phyloP scores from a whole-genome alignment of 2,329 filamentous ascomycete genomes.

The Calonectria honghensis region DNA sequence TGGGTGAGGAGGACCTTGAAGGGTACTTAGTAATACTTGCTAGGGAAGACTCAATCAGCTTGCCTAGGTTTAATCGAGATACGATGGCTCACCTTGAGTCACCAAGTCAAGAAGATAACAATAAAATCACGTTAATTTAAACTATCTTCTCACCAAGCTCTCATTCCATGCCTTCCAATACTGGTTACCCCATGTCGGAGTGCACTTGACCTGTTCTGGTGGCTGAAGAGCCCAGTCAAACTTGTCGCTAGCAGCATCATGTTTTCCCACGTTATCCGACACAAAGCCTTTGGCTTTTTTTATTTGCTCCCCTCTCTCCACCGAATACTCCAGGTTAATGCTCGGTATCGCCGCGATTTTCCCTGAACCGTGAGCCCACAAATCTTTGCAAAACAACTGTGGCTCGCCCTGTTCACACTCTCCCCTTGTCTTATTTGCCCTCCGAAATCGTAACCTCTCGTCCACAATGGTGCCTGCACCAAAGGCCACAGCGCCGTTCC shows the following conservation, averaged over 20 bases:
- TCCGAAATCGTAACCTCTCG: slow-evolving; percentile 65
- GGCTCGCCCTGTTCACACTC: slow-evolving; percentile 74
- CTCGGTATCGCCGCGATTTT: slow-evolving; percentile 73
- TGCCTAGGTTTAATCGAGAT: background rate
- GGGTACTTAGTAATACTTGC: background rate
- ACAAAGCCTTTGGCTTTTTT: slow-evolving; percentile 71
- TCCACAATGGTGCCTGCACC: slow-evolving; percentile 67
- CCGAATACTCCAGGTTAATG: slow-evolving; percentile 72
- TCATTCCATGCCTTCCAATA: slow-evolving; percentile 62
- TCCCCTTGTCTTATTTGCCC: slow-evolving; percentile 42
- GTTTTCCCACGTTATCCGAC: slow-evolving; percentile 56
- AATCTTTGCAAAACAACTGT: slow-evolving; percentile 72
- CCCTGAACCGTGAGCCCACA: slow-evolving; percentile 69
- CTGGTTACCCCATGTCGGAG: slow-evolving; percentile 63
- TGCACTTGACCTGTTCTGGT: slow-evolving; percentile 68
- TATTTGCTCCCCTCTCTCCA: slow-evolving; percentile 64
- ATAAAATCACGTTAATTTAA: background rate
- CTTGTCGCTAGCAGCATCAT: slow-evolving; percentile 54
- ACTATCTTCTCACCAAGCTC: slow-evolving; percentile 11
- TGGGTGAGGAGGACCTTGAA: slow-evolving; percentile 3
- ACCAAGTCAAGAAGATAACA: background rate
- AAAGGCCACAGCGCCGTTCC: slow-evolving; percentile 73
- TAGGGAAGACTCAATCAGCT: background rate
- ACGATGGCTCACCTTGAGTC: background rate
- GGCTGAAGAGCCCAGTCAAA: slow-evolving; percentile 67